phyloP scores from a whole-genome alignment of 495 filamentous ascomycete species.

The Penicillium robsamsonii region DNA sequence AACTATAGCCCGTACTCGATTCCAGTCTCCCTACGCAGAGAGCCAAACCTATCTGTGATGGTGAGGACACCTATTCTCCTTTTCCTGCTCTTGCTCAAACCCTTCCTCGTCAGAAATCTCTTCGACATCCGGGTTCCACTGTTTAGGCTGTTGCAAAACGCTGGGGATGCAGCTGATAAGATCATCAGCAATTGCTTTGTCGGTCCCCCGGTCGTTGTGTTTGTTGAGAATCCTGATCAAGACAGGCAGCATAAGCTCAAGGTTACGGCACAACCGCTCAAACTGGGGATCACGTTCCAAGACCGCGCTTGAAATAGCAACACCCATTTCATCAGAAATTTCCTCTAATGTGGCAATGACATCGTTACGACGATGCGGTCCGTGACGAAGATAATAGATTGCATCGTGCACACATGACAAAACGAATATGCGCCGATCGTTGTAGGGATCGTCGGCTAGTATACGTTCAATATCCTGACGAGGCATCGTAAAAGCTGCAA shows the following conservation, averaged over 20 bases:
- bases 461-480: background rate
- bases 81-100: background rate
- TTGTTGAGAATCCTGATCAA: background rate
- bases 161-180: conserved; percentile 4
- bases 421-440: background rate
- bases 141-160: background rate
- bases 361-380: background rate
- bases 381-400: conserved; percentile 5
- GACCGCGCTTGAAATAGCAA: background rate
- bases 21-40: background rate
- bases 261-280: background rate
- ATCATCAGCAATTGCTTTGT: background rate
- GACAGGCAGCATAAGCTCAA: background rate
- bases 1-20: background rate
- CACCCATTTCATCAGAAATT: background rate
- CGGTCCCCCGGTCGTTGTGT: background rate
- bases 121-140: background rate
- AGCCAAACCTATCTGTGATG: background rate
- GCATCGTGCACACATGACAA: background rate
- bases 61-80: background rate
- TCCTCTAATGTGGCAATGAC: background rate
- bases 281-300: background rate
- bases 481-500: background rate
- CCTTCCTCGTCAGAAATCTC: background rate
- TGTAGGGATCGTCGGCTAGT: background rate